Evolutionary conservation across 208 protist species (phyloP), one percentile per base, ranked within the genome.

Genomic region (Trypanosoma melophagium): DNA sequence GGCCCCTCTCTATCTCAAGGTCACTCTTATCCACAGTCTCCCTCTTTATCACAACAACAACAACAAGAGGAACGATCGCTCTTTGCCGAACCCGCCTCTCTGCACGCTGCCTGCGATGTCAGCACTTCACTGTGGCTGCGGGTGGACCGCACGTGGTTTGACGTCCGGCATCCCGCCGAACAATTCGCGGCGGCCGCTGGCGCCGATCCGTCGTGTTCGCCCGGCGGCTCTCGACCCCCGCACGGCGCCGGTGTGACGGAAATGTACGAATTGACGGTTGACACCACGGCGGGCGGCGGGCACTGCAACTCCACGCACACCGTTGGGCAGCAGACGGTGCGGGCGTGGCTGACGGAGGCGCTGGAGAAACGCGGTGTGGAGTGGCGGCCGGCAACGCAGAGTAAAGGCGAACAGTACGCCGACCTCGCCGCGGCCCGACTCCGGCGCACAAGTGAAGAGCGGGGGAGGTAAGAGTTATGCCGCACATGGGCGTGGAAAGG

Each of bases 201-300:
- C 4, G 52, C n/a, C 10, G 66, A 12, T 51, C 51, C 68, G 0
- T 58, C 59, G 0, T 59, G 52, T 41, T 58, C 68, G 47, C 53
- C 41, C 38, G 24, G 49, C 44, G 22, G 24, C 17, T 3, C 7
- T 31, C 8, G 35, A 19, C 8, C 53, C n/a, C n/a, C n/a, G n/a
- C n/a, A n/a, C n/a, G n/a, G n/a, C n/a, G n/a, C n/a, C n/a, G n/a
- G n/a, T n/a, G n/a, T n/a, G n/a, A n/a, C n/a, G n/a, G n/a, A n/a
- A n/a, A n/a, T 79, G 38, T 90, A 83, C 67, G 80, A 91, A 47
- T 61, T 91, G 8, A 81, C 90, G 66, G 71, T 91, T n/a, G n/a
- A n/a, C n/a, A n/a, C n/a, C n/a, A n/a, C n/a, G n/a, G n/a, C n/a
- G n/a, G n/a, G n/a, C n/a, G n/a, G n/a, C n/a, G n/a, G n/a, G n/a